Conservation (phyloP, 495 filamentous ascomycete genomes). For the Rusavskia elegans region DNA sequence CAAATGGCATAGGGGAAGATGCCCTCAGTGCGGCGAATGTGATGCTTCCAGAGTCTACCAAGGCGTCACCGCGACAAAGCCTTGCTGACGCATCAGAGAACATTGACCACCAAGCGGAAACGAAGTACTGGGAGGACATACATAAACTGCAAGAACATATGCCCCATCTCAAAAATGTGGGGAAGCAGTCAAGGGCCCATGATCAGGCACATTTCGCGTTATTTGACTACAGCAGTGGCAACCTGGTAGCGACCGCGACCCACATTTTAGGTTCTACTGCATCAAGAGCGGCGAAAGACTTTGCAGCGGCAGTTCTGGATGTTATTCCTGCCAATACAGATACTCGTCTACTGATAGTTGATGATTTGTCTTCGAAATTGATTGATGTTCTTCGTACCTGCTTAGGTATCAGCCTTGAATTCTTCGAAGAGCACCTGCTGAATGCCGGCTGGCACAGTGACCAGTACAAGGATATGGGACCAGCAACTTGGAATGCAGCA, state of each 20-base stretch:
- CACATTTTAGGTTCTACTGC: background rate
- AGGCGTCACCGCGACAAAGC: too few relatives aligned
- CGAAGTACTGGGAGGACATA: background rate
- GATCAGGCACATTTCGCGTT: background rate
- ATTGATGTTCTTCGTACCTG: background rate
- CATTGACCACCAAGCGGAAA: too few relatives aligned
- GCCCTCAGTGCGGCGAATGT: too few relatives aligned
- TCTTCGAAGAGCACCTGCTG: constrained; percentile 5
- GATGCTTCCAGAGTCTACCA: too few relatives aligned
- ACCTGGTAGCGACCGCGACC: background rate
- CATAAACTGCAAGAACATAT: background rate
- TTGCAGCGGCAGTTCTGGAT: background rate
- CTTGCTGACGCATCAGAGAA: too few relatives aligned
- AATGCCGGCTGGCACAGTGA: constrained; percentile 4
- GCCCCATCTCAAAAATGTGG: background rate
- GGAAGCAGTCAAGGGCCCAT: background rate
- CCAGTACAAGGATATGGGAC: background rate
- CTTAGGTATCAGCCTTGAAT: background rate
- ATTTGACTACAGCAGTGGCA: background rate
- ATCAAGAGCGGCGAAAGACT: background rate
- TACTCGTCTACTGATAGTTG: background rate
- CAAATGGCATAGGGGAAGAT: too few relatives aligned
- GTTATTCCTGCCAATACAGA: background rate
- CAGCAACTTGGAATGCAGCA: background rate
- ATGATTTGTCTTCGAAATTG: background rate